Evolutionary conservation across 371 early-diverging fungal species (phyloP), one percentile per base, ranked within the genome.

Genomic region (Mucor irregularis): DNA sequence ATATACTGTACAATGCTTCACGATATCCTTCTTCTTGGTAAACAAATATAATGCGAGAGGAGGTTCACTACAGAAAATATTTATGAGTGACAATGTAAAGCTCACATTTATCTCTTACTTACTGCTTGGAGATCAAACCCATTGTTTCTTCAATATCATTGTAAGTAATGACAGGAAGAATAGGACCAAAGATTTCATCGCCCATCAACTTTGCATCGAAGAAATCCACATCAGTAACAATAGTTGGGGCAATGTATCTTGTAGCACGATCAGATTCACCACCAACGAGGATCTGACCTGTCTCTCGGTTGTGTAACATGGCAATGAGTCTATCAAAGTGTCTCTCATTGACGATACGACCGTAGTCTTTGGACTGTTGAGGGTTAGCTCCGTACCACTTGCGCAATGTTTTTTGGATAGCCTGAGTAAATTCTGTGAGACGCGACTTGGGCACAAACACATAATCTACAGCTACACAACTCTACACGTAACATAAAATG

Each of bases 401-500:
- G 2, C 60, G 50, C 24, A 82, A 21, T 0, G 83, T 77, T 38
- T 71, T 70, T 25, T 68, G 71, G 58, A 89, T 38, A 3, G 74
- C 83, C 10, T 60, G 61, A 10, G 80, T 51, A 49, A 92, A 77
- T 25, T 65, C 58, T 5, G 65, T 57, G 10, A 82, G 62, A 26
- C 81, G 64, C 13, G 71, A 58, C 29, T 70, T 63, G 24, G 84
- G 84, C 16, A 86, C 74, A 31, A 95, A 53, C 14, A 94, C 63
- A 51, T 95, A 94, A 71, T 96, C 97, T 21, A 89, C 89, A 4
- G 89, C 88, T 42, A 96, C 76, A 66, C 96, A 95, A 1, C 89
- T 90, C 86, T 89, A 71, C 21, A 7, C 1, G 35, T n/a, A 14
- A 35, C 5, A 35, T 5, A 35, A n/a, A n/a, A n/a, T n/a, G 40